A percentile compares a stretch with the other conserved stretches of the same genome.
Conservation (phyloP, 2,329 filamentous ascomycete genomes). For the Pyrenochaeta sp. region DNA sequence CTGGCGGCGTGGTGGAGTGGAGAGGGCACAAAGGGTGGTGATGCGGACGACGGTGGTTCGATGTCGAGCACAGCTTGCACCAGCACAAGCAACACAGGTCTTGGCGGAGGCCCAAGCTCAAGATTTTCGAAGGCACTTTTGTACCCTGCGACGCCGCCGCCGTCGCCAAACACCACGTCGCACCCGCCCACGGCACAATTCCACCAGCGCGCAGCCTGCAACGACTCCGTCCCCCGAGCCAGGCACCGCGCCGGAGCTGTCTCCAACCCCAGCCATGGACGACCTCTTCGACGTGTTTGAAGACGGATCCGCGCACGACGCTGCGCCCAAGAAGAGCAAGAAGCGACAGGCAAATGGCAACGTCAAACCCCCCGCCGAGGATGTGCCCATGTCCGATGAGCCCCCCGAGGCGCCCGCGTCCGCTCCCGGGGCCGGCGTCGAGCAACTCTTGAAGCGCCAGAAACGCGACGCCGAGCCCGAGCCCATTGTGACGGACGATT, state of each 20-base stretch:
- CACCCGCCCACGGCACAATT: not conserved
- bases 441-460: conserved; percentile 65
- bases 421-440: conserved; percentile 40
- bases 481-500: conserved; percentile 89
- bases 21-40: conserved; percentile 32
- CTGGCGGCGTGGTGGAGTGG: conserved; percentile 36
- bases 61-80: conserved; percentile 7
- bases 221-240: too few species aligned
- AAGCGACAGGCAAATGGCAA: conserved; percentile 87
- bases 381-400: conserved; percentile 56
- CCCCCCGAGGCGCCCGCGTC: conserved; percentile 33
- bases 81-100: not conserved
- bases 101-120: not conserved
- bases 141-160: not conserved
- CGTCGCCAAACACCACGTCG: not conserved
- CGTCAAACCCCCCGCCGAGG: conserved; percentile 65
- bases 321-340: conserved; percentile 66
- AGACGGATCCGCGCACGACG: conserved; percentile 36
- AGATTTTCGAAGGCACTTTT: too few species aligned
- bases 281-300: conserved; percentile 57
- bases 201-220: too few species aligned
- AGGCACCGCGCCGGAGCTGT: too few species aligned
- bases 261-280: conserved; percentile 38
- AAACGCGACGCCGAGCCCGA: conserved; percentile 71
- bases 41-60: conserved; percentile 17